Conservation (phyloP, 257 asterid genomes). For the Anisodus tanguticus region DNA sequence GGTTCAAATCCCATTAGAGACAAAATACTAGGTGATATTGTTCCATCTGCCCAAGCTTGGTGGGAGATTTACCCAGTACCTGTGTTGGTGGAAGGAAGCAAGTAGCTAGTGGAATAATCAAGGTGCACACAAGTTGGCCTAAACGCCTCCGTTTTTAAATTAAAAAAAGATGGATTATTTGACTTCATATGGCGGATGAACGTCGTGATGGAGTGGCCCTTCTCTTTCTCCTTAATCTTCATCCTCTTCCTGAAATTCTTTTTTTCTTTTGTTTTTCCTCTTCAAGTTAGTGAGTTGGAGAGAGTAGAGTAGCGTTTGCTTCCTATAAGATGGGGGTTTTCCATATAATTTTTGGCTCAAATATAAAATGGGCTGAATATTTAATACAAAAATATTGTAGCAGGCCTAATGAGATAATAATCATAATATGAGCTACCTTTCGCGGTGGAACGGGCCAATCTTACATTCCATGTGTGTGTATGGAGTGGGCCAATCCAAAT, state of each 20-base stretch:
- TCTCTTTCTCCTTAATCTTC: background rate
- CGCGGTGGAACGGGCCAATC: background rate
- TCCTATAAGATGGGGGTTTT: background rate
- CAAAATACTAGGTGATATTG: background rate
- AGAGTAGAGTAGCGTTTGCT: background rate
- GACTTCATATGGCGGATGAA: background rate
- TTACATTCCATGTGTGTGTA: background rate
- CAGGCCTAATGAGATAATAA: background rate
- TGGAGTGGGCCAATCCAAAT: background rate
- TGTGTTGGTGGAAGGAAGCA: background rate
- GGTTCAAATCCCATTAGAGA: too few relatives aligned
- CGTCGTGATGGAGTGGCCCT: background rate
- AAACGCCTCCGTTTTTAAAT: background rate
- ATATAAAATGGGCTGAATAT: slow-evolving; percentile 6
- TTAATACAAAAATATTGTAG: background rate
- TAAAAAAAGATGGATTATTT: background rate
- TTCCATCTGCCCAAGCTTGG: background rate
- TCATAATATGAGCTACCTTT: background rate
- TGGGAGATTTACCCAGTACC: background rate
- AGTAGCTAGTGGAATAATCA: background rate
- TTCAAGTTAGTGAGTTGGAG: background rate
- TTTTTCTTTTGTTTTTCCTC: background rate
- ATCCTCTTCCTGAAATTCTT: background rate
- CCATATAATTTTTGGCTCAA: background rate
- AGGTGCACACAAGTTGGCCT: background rate